Evolutionary conservation across 108 stramenopile species (phyloP).

Genomic region (Cyclotella choctawhatcheeana): DNA sequence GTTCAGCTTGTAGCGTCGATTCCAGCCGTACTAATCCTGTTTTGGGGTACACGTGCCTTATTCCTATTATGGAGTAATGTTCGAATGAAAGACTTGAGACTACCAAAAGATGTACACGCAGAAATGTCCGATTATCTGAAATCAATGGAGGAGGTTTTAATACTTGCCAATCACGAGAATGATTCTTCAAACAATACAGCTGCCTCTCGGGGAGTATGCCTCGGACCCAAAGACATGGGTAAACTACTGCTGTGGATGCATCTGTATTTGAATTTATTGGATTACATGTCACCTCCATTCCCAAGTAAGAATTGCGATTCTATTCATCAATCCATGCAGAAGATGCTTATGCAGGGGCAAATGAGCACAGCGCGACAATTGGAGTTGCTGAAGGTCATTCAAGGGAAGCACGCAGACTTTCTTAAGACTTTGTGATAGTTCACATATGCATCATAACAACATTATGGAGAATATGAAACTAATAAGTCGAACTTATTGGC

Average conservation of each 20-base stretch:
- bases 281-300: conserved; percentile 79
- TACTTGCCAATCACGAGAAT: conserved; percentile 53
- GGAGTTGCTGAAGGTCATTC: conserved; percentile 49
- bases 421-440: conserved; percentile 40
- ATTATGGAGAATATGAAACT: no score
- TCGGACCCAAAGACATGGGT: conserved; percentile 67
- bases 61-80: conserved; percentile 68
- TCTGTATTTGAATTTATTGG: conserved; percentile 71
- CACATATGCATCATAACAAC: no score
- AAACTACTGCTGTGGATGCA: conserved; percentile 71
- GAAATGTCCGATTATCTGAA: conserved; percentile 80
- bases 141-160: conserved; percentile 60
- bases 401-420: conserved; percentile 47
- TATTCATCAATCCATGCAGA: conserved; percentile 68
- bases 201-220: conserved; percentile 19
- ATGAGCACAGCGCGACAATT: conserved; percentile 52
- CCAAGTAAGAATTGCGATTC: conserved; percentile 66
- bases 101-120: conserved; percentile 66
- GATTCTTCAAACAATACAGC: conserved; percentile 6
- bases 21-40: conserved; percentile 68
- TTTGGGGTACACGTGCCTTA: conserved; percentile 65
- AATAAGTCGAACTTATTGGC: no score
- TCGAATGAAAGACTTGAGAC: conserved; percentile 69
- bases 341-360: conserved; percentile 60
- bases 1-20: conserved; percentile 78